Conservation (phyloP, 2,329 filamentous ascomycete species). For the Aspergillus pseudotamarii region DNA sequence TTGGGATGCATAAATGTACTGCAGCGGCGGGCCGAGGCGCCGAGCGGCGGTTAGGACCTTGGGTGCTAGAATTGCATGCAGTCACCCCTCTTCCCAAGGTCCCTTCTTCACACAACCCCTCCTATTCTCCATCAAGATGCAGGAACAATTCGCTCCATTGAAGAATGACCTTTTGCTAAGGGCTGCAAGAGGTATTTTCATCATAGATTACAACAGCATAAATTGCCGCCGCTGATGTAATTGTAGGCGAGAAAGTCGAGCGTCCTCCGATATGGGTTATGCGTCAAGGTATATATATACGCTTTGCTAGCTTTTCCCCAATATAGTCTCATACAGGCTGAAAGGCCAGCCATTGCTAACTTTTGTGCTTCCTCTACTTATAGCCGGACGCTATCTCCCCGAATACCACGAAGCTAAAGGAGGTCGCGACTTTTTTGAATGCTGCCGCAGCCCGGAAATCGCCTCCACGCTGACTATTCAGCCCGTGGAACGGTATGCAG, state of each 20-base stretch:
- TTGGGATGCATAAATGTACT: background rate
- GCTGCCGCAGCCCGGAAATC: slow-evolving; percentile 90
- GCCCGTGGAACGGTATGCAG: slow-evolving; percentile 86
- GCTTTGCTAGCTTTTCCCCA: background rate
- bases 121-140: slow-evolving; percentile 54
- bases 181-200: slow-evolving; percentile 74
- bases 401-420: slow-evolving; percentile 98
- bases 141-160: slow-evolving; percentile 74
- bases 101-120: slow-evolving; percentile 20
- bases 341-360: background rate
- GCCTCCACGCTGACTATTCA: slow-evolving; percentile 92
- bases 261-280: slow-evolving; percentile 98
- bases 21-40: slow-evolving; percentile 22
- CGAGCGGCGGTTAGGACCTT: slow-evolving; percentile 13
- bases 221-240: slow-evolving; percentile 21
- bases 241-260: slow-evolving; percentile 81
- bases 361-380: background rate
- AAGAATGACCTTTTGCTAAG: slow-evolving; percentile 92
- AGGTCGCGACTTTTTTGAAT: slow-evolving; percentile 91
- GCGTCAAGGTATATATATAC: slow-evolving; percentile 75
- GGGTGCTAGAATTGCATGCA: slow-evolving; percentile 14
- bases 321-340: background rate
- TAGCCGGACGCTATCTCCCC: slow-evolving; percentile 93
- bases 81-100: slow-evolving; percentile 24
- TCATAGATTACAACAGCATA: background rate